Evolutionary conservation across 2,329 filamentous ascomycete genomes (phyloP).

Genomic region (Cladosporium oxysporum): DNA sequence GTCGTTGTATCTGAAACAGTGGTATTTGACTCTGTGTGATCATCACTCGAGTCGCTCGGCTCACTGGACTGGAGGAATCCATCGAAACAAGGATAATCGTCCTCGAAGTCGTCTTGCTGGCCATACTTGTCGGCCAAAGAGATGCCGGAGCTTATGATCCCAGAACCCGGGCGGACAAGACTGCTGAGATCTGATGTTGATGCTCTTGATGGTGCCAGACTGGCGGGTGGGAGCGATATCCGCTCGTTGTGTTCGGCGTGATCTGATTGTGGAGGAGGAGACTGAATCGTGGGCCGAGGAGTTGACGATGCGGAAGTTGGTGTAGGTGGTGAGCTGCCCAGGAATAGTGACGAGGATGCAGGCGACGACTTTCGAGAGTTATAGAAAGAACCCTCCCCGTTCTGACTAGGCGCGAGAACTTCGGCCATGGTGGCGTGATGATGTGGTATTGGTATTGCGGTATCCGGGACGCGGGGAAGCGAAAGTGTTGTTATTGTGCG

Average conservation of each 20-base stretch:
- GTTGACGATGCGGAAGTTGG: constrained; percentile 13
- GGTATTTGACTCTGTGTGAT: constrained; percentile 26
- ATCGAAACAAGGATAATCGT: constrained; percentile 44
- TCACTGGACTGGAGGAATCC: constrained; percentile 49
- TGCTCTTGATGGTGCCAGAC: constrained; percentile 33
- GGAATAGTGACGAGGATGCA: constrained; percentile 12
- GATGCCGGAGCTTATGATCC: constrained; percentile 58
- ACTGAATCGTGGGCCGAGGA: not conserved
- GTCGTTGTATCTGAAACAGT: constrained; percentile 57
- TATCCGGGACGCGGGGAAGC: constrained; percentile 3
- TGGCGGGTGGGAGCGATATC: constrained; percentile 32
- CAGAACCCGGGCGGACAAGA: constrained; percentile 60
- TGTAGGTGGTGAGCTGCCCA: constrained; percentile 15
- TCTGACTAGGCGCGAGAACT: constrained; percentile 15
- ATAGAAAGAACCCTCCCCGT: constrained; percentile 20
- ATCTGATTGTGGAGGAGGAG: constrained; percentile 16
- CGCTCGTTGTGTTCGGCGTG: constrained; percentile 38
- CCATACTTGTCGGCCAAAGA: constrained; percentile 61
- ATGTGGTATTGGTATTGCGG: not conserved
- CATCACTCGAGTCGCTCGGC: constrained; percentile 26
- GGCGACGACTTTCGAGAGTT: constrained; percentile 15
- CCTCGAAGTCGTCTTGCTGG: constrained; percentile 19
- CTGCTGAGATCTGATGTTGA: constrained; percentile 38
- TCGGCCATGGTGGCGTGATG: constrained; percentile 19
- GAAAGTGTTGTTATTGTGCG: not conserved